A percentile compares a stretch with the other conserved stretches of the same genome.
Evolutionary conservation across 192 early-diverging fungal genomes (phyloP).

Genomic region (Diversispora epigaea): DNA sequence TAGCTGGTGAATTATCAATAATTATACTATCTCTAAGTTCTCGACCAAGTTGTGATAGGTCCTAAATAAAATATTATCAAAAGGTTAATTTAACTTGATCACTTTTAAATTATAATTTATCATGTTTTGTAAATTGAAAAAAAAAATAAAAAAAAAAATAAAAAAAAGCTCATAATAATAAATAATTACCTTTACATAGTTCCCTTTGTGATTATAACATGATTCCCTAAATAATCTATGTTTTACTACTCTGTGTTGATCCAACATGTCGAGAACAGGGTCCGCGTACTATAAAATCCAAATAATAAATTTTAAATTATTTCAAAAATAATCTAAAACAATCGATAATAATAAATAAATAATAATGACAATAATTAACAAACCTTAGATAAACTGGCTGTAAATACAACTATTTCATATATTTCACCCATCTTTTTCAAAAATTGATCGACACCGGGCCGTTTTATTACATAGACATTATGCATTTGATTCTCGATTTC

Average conservation of each 20-base stretch:
- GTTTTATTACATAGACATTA: conserved; percentile 94
- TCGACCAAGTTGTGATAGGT: conserved; percentile 85
- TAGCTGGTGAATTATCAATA: conserved; percentile 95
- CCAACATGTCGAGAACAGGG: conserved; percentile 93
- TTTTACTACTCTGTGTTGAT: conserved; percentile 78
- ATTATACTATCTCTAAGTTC: conserved; percentile 83
- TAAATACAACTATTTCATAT: conserved; percentile 95
- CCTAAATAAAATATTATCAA: conserved; percentile 44
- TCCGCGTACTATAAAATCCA: conserved; percentile 82
- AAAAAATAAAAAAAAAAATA: too few species aligned
- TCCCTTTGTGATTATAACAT: conserved; percentile 92
- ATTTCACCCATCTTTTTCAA: conserved; percentile 80
- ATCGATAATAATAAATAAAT: background rate
- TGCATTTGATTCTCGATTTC: conserved; percentile 89
- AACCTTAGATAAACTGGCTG: conserved; percentile 89
- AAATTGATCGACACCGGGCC: conserved; percentile 94
- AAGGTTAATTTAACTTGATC: background rate
- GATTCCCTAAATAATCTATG: conserved; percentile 96
- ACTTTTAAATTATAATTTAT: too few species aligned
- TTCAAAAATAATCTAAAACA: background rate
- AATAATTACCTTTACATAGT: conserved; percentile 83
- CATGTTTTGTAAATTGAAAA: background rate
- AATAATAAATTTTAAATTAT: background rate
- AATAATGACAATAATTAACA: background rate
- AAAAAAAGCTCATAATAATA: background rate